Evolutionary conservation across 805 yeast species (phyloP).

Genomic region (Spathaspora passalidarum): DNA sequence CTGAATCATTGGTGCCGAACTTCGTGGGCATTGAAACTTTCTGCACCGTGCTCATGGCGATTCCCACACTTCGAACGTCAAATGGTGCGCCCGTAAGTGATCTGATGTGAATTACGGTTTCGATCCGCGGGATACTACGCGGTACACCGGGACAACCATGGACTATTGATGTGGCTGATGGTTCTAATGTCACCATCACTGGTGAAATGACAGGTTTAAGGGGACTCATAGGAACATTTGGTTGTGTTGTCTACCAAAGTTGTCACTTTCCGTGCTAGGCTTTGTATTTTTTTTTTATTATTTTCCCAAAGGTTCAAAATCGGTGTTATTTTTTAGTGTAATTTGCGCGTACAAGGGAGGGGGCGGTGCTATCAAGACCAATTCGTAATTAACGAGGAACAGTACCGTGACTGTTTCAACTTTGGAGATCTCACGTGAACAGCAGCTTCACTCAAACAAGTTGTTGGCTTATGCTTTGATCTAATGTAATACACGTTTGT

Average conservation of each 20-base stretch:
- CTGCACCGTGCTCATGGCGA: conserved; percentile 50
- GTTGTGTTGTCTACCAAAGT: background rate
- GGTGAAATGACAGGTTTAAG: conserved; percentile 16
- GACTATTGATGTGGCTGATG: conserved; percentile 52
- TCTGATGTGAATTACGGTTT: conserved; percentile 54
- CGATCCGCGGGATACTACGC: conserved; percentile 55
- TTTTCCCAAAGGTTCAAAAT: no score
- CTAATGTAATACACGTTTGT: no score
- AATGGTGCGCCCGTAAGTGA: conserved; percentile 48
- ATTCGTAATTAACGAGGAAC: no score
- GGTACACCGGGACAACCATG: conserved; percentile 71
- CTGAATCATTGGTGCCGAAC: conserved; percentile 32
- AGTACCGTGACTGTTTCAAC: no score
- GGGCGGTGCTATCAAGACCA: no score
- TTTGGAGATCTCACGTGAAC: no score
- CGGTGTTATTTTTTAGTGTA: no score
- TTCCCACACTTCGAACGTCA: conserved; percentile 44
- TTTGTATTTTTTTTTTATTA: background rate
- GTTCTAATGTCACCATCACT: conserved; percentile 39
- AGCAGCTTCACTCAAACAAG: no score
- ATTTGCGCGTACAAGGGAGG: no score
- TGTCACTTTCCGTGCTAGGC: background rate
- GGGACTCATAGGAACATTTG: background rate
- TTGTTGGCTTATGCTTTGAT: no score
- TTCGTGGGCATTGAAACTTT: conserved; percentile 40